phyloP scores from a whole-genome alignment of 352 stramenopile species.

The Globisporangium nagaii region DNA sequence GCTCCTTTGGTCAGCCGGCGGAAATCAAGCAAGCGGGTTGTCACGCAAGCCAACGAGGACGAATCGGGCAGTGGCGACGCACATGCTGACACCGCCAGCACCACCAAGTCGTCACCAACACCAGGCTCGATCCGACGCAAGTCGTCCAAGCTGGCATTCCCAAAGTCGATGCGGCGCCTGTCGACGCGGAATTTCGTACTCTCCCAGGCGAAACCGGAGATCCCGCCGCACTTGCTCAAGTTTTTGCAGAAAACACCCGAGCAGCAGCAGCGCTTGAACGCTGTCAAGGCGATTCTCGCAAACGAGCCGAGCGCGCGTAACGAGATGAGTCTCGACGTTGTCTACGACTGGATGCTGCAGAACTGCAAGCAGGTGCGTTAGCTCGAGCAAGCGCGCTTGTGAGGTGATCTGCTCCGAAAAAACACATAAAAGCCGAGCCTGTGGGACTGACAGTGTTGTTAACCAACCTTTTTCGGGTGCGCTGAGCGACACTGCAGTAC shows the following conservation, averaged over 20 bases:
- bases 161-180: not conserved
- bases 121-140: conserved; percentile 12
- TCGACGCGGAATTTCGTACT: not conserved
- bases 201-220: conserved; percentile 18
- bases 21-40: not conserved
- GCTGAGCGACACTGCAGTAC: conserved; percentile 20
- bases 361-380: conserved; percentile 69
- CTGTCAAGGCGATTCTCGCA: conserved; percentile 45
- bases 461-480: not conserved
- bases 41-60: not conserved
- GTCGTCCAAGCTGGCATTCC: conserved; percentile 10
- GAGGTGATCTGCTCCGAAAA: no score
- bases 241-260: conserved; percentile 48
- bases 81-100: not conserved
- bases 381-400: not conserved
- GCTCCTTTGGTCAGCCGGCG: not conserved
- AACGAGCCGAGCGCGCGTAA: conserved; percentile 48
- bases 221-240: conserved; percentile 48
- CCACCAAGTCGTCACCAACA: not conserved
- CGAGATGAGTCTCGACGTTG: conserved; percentile 59
- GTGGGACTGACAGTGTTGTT: not conserved
- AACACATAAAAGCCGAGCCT: no score
- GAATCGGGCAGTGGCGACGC: not conserved
- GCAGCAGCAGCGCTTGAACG: conserved; percentile 40
- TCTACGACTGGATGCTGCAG: conserved; percentile 77